Evolutionary conservation across 164 flowering plant genomes (phyloP), one percentile per base, ranked within the genome.

Genomic region (Vitis amurensis): DNA sequence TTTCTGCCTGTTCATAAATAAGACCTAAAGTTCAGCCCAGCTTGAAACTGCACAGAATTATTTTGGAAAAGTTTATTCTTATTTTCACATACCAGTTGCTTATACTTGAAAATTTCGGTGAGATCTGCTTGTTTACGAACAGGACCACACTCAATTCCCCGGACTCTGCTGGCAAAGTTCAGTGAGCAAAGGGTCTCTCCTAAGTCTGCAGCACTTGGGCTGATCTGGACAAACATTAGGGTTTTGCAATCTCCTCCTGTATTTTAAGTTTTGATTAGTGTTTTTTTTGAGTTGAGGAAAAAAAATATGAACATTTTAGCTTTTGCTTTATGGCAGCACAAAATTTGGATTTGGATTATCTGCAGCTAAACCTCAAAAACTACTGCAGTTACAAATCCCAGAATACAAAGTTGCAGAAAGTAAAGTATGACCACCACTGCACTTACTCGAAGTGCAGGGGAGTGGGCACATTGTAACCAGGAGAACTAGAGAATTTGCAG

Each of bases 201-300:
- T 55, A 85, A 69, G 73, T 91, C 97, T 8, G 88, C 72, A 57
- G 80, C 44, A 78, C 85, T 84, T 55, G 97, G 97, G 75, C 98
- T 91, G 37, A 91, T 86, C 76, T 93, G 97, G 49, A 93, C 98
- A 79, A 91, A 88, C 98, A 93, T 93, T 59, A 93, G 49, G 5
- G 98, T 91, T 82, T 93, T 93, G 87, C 95, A 93, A 79, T 93
- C 97, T 63, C 98, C 97, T 23, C 98, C 98, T 93, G 82, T 73
- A 78, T 50, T 71, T 68, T 55, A 55, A 63, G 47, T 31, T 59
- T 12, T 52, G 67, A 13, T 55, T 47, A 60, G 67, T 2, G 51
- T 56, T 17, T 55, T n/a, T 13, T 47, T 37, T 51, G 13, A 53
- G 29, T 29, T 30, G 12, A 23, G 27, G 15, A 15, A 55, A 23